Conservation (phyloP, 192 early-diverging fungal species). For the Backusella sp. region DNA sequence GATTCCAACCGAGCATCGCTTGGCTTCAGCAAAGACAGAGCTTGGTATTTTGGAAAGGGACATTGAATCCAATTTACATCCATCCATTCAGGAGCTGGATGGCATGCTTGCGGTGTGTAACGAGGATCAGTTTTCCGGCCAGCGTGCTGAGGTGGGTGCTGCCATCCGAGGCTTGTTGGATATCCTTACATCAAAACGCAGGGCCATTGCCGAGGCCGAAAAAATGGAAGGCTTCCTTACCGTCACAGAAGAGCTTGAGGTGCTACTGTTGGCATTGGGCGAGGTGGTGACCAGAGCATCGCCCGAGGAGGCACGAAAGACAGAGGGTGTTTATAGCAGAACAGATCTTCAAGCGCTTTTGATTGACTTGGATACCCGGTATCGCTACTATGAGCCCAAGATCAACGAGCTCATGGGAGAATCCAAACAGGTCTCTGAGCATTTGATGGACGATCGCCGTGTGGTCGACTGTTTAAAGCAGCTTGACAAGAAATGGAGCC, state of each 20-base stretch:
- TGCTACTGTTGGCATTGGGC: constrained; percentile 36
- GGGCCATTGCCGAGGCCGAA: constrained; percentile 31
- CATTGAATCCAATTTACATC: constrained; percentile 27
- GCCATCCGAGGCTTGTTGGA: constrained; percentile 24
- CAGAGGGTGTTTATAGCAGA: not conserved
- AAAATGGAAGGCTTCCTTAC: constrained; percentile 36
- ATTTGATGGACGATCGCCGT: constrained; percentile 40
- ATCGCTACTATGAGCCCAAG: constrained; percentile 41
- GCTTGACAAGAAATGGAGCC: constrained; percentile 46
- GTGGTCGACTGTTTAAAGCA: constrained; percentile 38
- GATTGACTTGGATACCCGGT: constrained; percentile 45
- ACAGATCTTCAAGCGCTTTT: constrained; percentile 37
- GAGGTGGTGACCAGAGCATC: constrained; percentile 35
- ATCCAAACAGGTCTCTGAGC: constrained; percentile 16
- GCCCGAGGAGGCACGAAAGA: constrained; percentile 8
- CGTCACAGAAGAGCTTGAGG: constrained; percentile 39
- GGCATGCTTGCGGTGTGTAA: constrained; percentile 14
- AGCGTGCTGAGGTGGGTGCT: constrained; percentile 36
- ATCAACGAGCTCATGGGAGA: constrained; percentile 36
- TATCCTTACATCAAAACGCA: constrained; percentile 32
- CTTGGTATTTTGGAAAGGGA: constrained; percentile 29
- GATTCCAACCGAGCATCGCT: constrained; percentile 28
- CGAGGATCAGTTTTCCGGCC: constrained; percentile 25
- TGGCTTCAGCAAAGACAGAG: constrained; percentile 22
- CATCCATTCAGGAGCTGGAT: constrained; percentile 33